phyloP scores from a whole-genome alignment of 495 filamentous ascomycete genomes.

The Terfezia boudieri region DNA sequence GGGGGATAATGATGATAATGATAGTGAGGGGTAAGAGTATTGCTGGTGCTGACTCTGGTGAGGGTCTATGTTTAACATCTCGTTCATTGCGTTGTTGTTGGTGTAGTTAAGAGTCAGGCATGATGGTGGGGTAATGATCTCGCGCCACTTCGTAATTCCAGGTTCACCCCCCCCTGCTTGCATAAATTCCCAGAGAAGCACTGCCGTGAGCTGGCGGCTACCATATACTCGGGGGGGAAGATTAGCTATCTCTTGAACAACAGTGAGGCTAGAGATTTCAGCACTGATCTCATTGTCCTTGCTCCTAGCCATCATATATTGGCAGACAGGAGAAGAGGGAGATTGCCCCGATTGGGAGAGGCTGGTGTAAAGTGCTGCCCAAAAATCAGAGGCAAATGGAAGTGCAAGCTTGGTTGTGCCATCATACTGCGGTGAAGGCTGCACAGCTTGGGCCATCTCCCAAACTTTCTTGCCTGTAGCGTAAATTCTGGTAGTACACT shows the following conservation, averaged over 20 bases:
- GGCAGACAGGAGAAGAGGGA: neutral
- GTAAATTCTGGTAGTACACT: slow-evolving; percentile 17
- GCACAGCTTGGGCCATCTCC: slow-evolving; percentile 10
- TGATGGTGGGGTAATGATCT: neutral
- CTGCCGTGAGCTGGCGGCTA: slow-evolving; percentile 7
- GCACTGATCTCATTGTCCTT: slow-evolving; percentile 11
- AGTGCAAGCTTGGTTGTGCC: slow-evolving; percentile 13
- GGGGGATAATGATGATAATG: too few species aligned
- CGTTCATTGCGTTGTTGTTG: too few species aligned
- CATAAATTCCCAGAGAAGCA: slow-evolving; percentile 18
- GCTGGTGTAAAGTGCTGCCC: slow-evolving; percentile 18
- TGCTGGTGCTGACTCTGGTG: too few species aligned
- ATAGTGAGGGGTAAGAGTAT: too few species aligned
- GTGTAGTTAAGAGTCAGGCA: too few species aligned
- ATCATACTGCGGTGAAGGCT: slow-evolving; percentile 6
- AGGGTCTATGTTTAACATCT: too few species aligned
- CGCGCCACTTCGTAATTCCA: neutral
- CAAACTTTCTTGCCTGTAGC: slow-evolving; percentile 15
- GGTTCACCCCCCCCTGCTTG: neutral
- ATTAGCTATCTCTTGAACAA: slow-evolving; percentile 16
- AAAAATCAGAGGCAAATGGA: slow-evolving; percentile 17
- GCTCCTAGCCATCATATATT: slow-evolving; percentile 2
- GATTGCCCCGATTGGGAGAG: slow-evolving; percentile 3
- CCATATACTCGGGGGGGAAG: slow-evolving; percentile 4
- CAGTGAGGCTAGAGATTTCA: slow-evolving; percentile 16